These are phyloP conservation scores for Lactarius sp. DNA, from an alignment of 768 basidiomycete genomes.

Conservation along the genomic window DNA sequence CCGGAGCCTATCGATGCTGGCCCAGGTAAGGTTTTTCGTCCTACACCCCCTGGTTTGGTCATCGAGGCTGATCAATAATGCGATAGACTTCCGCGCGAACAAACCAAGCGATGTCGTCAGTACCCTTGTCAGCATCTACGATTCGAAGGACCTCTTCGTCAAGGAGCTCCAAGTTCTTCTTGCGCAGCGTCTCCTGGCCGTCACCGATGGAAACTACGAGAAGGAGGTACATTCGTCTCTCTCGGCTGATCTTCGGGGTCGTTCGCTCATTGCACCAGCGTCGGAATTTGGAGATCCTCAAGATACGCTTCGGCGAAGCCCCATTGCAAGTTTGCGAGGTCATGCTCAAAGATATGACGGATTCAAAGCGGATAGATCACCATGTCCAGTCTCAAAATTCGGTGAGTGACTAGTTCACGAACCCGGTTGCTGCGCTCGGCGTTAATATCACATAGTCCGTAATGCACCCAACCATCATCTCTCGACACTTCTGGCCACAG, in stretches of 20 bases:
- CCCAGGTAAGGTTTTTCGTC: slow-evolving; percentile 51
- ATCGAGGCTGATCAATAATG: neutral
- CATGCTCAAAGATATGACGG: slow-evolving; percentile 96
- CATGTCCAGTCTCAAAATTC: slow-evolving; percentile 71
- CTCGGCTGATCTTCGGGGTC: neutral
- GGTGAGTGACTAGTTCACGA: slow-evolving; percentile 39
- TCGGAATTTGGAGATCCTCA: slow-evolving; percentile 88
- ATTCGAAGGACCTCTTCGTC: slow-evolving; percentile 93
- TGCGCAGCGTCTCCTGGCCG: slow-evolving; percentile 77
- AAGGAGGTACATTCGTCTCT: slow-evolving; percentile 45
- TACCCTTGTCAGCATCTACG: slow-evolving; percentile 95
- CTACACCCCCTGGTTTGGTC: neutral
- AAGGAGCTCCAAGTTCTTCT: slow-evolving; percentile 92
- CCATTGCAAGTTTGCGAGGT: slow-evolving; percentile 95
- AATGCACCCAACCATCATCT: slow-evolving; percentile 87
- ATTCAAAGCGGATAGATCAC: slow-evolving; percentile 86
- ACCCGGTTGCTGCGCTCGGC: neutral
- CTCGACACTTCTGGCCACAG: slow-evolving; percentile 92
- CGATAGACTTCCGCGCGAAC: slow-evolving; percentile 84
- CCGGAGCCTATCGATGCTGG: slow-evolving; percentile 97
- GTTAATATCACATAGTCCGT: slow-evolving; percentile 43
- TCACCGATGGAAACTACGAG: slow-evolving; percentile 76
- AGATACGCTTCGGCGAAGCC: slow-evolving; percentile 91
- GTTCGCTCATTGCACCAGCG: slow-evolving; percentile 46
- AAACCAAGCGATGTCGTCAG: slow-evolving; percentile 92